Conservation (phyloP, 306 rosid genomes). For the Dalbergia cochinchinensis region DNA sequence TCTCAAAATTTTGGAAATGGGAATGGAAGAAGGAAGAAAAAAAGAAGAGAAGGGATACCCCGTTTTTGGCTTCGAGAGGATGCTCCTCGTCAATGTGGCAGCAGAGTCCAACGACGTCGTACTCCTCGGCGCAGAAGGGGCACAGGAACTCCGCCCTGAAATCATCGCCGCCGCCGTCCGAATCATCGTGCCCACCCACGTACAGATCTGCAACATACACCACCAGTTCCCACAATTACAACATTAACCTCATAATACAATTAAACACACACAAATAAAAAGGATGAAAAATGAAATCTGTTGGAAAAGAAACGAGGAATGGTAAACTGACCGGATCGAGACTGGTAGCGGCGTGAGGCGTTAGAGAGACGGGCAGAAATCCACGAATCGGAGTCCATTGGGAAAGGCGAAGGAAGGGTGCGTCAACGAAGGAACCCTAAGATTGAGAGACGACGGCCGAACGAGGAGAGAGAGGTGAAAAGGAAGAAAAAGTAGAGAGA, state of each 20-base stretch:
- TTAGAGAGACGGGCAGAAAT: slow-evolving; percentile 57
- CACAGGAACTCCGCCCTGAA: slow-evolving; percentile 72
- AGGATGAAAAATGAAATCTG: not conserved
- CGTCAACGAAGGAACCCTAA: slow-evolving; percentile 51
- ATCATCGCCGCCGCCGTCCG: slow-evolving; percentile 67
- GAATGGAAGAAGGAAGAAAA: not conserved
- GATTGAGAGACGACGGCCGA: not conserved
- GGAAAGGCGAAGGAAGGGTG: not conserved
- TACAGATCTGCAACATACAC: slow-evolving; percentile 63
- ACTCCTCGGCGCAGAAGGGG: slow-evolving; percentile 82
- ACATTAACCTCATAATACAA: not conserved
- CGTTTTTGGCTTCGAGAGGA: slow-evolving; percentile 71
- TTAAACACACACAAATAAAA: not conserved
- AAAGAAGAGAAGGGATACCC: slow-evolving; percentile 56
- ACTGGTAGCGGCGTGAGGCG: slow-evolving; percentile 61
- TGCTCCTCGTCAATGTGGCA: slow-evolving; percentile 89
- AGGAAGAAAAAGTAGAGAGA: not conserved
- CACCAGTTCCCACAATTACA: not conserved
- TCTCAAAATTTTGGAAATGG: not conserved
- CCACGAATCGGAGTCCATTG: slow-evolving; percentile 80
- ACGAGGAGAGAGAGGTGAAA: not conserved
- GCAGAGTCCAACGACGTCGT: slow-evolving; percentile 83
- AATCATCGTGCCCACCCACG: slow-evolving; percentile 58
- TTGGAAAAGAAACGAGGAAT: not conserved
- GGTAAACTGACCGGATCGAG: slow-evolving; percentile 66